These are phyloP conservation scores for Heterobasidion irregulare DNA, from an alignment of 1,284 basidiomycete genomes.

Conservation along the genomic window DNA sequence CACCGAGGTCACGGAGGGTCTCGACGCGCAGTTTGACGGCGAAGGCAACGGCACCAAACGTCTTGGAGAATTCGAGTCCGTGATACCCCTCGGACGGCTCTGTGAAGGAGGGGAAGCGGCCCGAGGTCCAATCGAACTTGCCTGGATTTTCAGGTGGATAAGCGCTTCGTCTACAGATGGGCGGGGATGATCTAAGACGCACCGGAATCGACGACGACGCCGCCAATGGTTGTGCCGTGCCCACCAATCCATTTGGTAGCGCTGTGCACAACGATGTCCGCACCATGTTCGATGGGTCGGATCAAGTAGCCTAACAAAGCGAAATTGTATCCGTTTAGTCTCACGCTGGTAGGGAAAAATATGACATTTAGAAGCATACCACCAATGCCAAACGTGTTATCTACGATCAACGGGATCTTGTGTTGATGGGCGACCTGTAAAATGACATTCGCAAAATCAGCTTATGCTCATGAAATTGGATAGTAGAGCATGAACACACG, in stretches of 20 bases:
- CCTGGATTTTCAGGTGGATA: background rate
- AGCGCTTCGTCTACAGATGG: too few relatives aligned
- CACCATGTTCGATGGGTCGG: slow-evolving; percentile 72
- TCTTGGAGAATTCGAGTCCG: slow-evolving; percentile 66
- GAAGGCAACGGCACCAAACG: slow-evolving; percentile 69
- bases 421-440: slow-evolving; percentile 55
- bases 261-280: slow-evolving; percentile 78
- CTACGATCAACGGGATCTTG: slow-evolving; percentile 75
- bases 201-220: slow-evolving; percentile 76
- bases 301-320: slow-evolving; percentile 51
- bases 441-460: too few relatives aligned
- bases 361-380: slow-evolving; percentile 26
- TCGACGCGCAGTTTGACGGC: slow-evolving; percentile 69
- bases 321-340: background rate
- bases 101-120: slow-evolving; percentile 79
- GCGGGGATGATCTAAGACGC: background rate
- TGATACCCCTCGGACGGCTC: slow-evolving; percentile 82
- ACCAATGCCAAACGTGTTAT: slow-evolving; percentile 88
- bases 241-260: slow-evolving; percentile 93
- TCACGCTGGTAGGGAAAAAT: background rate
- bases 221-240: slow-evolving; percentile 84
- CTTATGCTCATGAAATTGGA: too few relatives aligned
- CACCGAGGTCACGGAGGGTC: slow-evolving; percentile 74
- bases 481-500: slow-evolving; percentile 22
- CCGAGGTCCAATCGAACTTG: slow-evolving; percentile 83